A percentile compares a stretch with the other conserved stretches of the same genome.
Evolutionary conservation across 805 yeast species (phyloP).

Genomic region (Lachancea fermentati): DNA sequence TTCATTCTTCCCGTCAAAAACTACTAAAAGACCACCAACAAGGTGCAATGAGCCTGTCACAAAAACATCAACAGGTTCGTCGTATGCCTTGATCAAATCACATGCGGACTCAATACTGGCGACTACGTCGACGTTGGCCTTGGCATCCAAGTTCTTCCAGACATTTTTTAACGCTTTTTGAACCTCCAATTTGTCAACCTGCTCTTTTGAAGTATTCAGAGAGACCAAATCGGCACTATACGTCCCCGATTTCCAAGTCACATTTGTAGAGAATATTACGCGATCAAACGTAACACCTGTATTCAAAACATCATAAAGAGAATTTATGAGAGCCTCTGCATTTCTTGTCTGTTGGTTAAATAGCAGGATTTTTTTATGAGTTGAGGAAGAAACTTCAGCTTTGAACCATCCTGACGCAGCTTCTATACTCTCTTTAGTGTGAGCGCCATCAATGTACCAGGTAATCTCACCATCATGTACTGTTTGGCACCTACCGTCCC

Average conservation of each 20-base stretch:
- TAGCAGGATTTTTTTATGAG: slow-evolving; percentile 46
- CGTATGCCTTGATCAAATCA: slow-evolving; percentile 41
- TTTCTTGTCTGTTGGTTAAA: slow-evolving; percentile 96
- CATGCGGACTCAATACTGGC: slow-evolving; percentile 71
- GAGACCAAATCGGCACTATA: slow-evolving; percentile 83
- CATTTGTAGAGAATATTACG: slow-evolving; percentile 83
- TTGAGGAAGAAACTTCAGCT: slow-evolving; percentile 15
- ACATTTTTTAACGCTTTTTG: slow-evolving; percentile 68
- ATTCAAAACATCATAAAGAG: slow-evolving; percentile 42
- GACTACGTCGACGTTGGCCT: slow-evolving; percentile 46
- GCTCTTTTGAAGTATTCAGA: slow-evolving; percentile 72
- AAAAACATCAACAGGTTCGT: slow-evolving; percentile 56
- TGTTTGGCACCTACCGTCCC: slow-evolving; percentile 97
- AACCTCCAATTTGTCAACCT: slow-evolving; percentile 72
- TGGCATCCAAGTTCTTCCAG: slow-evolving; percentile 54
- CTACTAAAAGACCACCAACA: slow-evolving; percentile 90
- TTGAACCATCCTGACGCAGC: slow-evolving; percentile 83
- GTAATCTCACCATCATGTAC: slow-evolving; percentile 41
- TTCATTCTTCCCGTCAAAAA: slow-evolving; percentile 48
- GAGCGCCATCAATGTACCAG: slow-evolving; percentile 97
- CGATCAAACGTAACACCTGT: slow-evolving; percentile 54
- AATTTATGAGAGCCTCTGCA: slow-evolving; percentile 55
- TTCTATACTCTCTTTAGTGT: slow-evolving; percentile 78
- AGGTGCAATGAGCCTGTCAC: slow-evolving; percentile 92
- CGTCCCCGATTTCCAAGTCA: slow-evolving; percentile 80